phyloP scores from a whole-genome alignment of 2,329 filamentous ascomycete species.

The Xylariaceae sp. region DNA sequence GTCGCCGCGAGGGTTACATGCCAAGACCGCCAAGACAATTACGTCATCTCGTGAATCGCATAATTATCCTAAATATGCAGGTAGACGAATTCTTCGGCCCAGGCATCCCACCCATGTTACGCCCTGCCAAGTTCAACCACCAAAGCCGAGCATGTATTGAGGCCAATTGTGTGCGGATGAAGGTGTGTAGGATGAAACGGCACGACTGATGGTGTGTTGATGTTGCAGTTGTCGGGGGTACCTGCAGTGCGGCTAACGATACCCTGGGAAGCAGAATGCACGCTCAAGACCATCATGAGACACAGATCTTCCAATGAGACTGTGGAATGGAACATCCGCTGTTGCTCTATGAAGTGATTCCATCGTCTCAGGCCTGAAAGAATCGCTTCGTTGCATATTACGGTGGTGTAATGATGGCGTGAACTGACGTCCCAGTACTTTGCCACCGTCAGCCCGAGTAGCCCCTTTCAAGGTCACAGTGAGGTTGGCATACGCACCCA shows the following conservation, averaged over 20 bases:
- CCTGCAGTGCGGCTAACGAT: slow-evolving; percentile 8
- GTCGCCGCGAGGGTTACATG: background rate
- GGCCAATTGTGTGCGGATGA: background rate
- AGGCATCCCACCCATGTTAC: too few relatives aligned
- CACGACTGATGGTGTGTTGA: background rate
- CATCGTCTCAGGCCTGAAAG: background rate
- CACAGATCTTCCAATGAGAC: slow-evolving; percentile 8
- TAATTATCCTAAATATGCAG: background rate
- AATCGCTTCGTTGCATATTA: background rate
- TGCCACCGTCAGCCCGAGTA: background rate
- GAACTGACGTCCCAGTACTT: background rate
- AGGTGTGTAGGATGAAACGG: background rate
- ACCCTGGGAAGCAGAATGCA: background rate
- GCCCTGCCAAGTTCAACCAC: too few relatives aligned
- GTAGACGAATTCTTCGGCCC: too few relatives aligned
- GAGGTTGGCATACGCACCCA: background rate
- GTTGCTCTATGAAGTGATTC: slow-evolving; percentile 2
- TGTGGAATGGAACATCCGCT: slow-evolving; percentile 2
- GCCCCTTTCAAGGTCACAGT: background rate
- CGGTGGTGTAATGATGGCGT: background rate
- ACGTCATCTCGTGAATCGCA: background rate
- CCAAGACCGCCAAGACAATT: background rate
- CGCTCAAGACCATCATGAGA: slow-evolving; percentile 11
- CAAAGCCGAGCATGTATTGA: background rate
- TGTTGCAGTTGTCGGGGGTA: background rate